phyloP scores from a whole-genome alignment of 2,329 filamentous ascomycete species.

The Peltaster fructicola region DNA sequence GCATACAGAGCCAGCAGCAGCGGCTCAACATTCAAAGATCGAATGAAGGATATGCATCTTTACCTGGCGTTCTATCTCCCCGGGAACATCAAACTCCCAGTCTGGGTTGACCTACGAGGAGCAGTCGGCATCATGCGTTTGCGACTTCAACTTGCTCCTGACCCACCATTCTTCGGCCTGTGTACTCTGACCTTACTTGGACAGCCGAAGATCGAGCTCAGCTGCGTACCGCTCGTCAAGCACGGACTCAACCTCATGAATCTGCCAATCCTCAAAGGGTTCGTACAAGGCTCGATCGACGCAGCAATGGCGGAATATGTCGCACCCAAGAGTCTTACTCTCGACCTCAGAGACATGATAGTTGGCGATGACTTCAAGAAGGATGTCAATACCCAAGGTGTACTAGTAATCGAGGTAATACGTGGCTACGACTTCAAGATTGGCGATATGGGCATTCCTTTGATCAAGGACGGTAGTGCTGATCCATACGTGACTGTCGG shows the following conservation, averaged over 20 bases:
- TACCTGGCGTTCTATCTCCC: constrained; percentile 56
- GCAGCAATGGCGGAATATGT: constrained; percentile 60
- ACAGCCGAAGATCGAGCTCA: constrained; percentile 53
- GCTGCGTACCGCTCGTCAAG: constrained; percentile 52
- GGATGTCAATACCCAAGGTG: constrained; percentile 46
- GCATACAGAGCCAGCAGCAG: constrained; percentile 50
- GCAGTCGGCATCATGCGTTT: constrained; percentile 53
- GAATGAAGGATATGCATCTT: constrained; percentile 55
- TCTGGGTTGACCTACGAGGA: constrained; percentile 60
- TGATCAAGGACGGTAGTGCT: constrained; percentile 41
- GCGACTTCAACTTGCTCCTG: constrained; percentile 54
- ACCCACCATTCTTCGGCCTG: constrained; percentile 60
- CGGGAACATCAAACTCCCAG: constrained; percentile 36
- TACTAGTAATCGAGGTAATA: constrained; percentile 49
- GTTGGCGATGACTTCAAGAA: constrained; percentile 66
- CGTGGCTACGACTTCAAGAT: constrained; percentile 53
- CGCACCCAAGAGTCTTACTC: constrained; percentile 54
- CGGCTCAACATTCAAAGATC: constrained; percentile 40
- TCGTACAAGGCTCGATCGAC: constrained; percentile 57
- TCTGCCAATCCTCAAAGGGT: constrained; percentile 54
- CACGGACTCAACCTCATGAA: constrained; percentile 58
- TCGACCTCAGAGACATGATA: constrained; percentile 62
- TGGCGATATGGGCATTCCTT: constrained; percentile 45
- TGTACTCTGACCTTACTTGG: constrained; percentile 59
- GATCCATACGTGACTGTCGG: constrained; percentile 56